Base-by-base conservation (phyloP, 768 basidiomycete genomes). In the Xerocomus potaroensis region DNA sequence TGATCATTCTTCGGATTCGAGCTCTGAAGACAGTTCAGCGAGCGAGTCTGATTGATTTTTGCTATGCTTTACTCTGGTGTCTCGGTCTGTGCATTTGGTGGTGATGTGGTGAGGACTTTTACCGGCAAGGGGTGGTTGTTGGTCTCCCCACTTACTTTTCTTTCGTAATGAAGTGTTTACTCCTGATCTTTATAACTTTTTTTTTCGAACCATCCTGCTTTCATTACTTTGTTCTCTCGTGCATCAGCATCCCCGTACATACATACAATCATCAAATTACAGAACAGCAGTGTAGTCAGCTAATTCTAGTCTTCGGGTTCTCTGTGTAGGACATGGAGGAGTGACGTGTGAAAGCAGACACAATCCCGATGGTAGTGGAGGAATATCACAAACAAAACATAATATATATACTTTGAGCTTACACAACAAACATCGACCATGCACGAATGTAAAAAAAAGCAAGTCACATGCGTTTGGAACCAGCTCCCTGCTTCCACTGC, bases 1-100 rank as follows among this genome's bases (percentile, higher is more conserved):
- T 58, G 87, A 87, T 45, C 82, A 75, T 59, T 85, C 84, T 27
- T 88, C 85, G 40, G 87, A 91, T 63, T 84, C 86, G 9, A 87
- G 85, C 67, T 83, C 81, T 35, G 84, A 78, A 38, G 87, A 87
- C 49, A 87, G 85, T 64, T 91, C 88, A 44, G 87, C 80, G 54
- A 89, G 84, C 60, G 87, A 91, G 57, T 88, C 87, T 19, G 87
- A 91, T 65, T 91, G 72, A 81, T 55, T 51, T 9, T 22, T 46
- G 32, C 42, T 53, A 29, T 22, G 22, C 31, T 54, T 36, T 42
- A 32, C 48, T 48, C 45, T 45, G 58, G 44, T 46, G 37, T 47
- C 51, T 45, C 45, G 37, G 18, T 40, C 39, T 16, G 33, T 50
- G 51, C 23, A 36, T 37, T 27, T 14, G 19, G 48, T 23, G n/a